Evolutionary conservation across 345 rosid genomes (phyloP), one percentile per base, ranked within the genome.

Genomic region (Salix brachista): DNA sequence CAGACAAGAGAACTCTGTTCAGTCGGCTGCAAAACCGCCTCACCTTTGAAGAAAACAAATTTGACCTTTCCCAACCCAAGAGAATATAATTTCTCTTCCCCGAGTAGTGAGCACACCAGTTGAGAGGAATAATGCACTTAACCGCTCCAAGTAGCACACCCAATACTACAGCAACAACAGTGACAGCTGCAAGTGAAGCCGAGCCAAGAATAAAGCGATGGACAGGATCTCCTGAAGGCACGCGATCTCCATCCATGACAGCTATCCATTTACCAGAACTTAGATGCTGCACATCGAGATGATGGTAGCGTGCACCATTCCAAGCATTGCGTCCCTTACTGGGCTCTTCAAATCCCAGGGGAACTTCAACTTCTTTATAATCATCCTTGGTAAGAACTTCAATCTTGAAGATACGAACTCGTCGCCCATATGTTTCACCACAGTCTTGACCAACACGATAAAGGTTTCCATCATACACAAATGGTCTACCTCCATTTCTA

Each of bases 381-480:
- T 89, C 91, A 74, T 86, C 83, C 76, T 83, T 82, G 6, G 94
- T 87, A 67, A 96, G 91, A 77, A 76, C 75, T 73, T 91, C 92
- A 42, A 96, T 82, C 84, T 86, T 89, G 81, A 93, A 96, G 19
- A 86, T 39, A 1, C 89, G 94, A 64, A 91, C 75, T 30, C 86
- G 83, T 50, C 89, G 87, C 37, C 98, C 99, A 71, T 96, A 96
- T 8, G 87, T 91, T 76, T 90, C 93, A 61, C 97, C 97, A 54
- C 92, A 93, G 71, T 96, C 98, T 85, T 96, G 99, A 85, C 99
- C 99, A 71, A 88, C 74, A n/a, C 99, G 99, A 80, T 92, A 92
- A 42, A 96, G 90, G 66, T 83, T 83, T 18, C 97, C 98, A 52
- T 88, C 69, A 18, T 90, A 85, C 34, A 79, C 32, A 83, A 96